Conservation (phyloP, 257 asterid species). For the Anisodus tanguticus region DNA sequence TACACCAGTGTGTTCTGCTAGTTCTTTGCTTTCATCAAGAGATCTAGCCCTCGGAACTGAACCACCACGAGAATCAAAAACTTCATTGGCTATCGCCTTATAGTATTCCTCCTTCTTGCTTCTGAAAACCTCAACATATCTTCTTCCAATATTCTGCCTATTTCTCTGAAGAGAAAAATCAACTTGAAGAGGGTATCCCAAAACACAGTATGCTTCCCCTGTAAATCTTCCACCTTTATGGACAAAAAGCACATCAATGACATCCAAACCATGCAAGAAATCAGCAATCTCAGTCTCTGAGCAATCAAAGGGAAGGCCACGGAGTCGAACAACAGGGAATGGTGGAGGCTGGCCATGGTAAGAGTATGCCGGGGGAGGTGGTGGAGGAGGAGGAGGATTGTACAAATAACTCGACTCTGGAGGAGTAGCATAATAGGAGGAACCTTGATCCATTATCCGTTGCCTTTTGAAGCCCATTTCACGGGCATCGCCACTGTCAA, state of each 20-base stretch:
- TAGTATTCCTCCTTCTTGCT: constrained; percentile 89
- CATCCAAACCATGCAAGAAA: constrained; percentile 83
- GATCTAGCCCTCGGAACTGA: constrained; percentile 82
- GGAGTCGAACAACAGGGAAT: constrained; percentile 91
- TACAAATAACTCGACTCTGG: constrained; percentile 74
- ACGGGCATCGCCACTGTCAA: constrained; percentile 74
- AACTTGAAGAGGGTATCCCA: constrained; percentile 88
- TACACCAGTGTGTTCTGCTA: constrained; percentile 81
- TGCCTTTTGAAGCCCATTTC: constrained; percentile 93
- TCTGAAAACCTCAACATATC: constrained; percentile 93
- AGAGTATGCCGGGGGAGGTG: constrained; percentile 62
- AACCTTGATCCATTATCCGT: constrained; percentile 78
- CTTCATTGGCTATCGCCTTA: constrained; percentile 86
- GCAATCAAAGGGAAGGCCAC: constrained; percentile 95
- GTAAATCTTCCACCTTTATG: constrained; percentile 78
- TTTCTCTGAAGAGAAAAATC: constrained; percentile 90
- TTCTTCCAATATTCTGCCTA: constrained; percentile 84
- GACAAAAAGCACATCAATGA: constrained; percentile 79
- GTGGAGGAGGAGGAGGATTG: constrained; percentile 70
- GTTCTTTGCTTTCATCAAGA: constrained; percentile 68
- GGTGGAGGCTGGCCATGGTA: constrained; percentile 72
- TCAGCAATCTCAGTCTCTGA: constrained; percentile 77
- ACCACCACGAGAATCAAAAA: constrained; percentile 67
- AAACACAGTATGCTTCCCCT: constrained; percentile 85
- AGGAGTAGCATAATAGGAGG: constrained; percentile 64